Conservation (phyloP, 2,329 filamentous ascomycete genomes). For the Massarina eburnea region DNA sequence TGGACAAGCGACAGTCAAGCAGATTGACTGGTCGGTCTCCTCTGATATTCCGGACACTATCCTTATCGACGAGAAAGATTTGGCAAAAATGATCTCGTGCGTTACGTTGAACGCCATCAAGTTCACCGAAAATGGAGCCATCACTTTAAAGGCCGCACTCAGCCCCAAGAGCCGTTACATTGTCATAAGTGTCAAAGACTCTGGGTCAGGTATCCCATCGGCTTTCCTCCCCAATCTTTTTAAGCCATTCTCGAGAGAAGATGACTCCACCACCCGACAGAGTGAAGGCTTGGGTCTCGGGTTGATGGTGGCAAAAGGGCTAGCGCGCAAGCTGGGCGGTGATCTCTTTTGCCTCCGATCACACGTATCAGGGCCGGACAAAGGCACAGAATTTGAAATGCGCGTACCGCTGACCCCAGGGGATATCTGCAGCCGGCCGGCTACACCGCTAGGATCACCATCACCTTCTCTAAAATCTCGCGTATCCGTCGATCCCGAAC, state of each 20-base stretch:
- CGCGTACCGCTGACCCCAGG: conserved; percentile 61
- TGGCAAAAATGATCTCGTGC: conserved; percentile 65
- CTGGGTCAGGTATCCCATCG: conserved; percentile 67
- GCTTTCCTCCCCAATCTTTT: conserved; percentile 68
- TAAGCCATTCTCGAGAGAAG: conserved; percentile 69
- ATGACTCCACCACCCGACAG: conserved; percentile 66
- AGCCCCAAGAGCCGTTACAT: conserved; percentile 57
- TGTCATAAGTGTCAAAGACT: conserved; percentile 65
- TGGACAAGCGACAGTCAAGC: conserved; percentile 49
- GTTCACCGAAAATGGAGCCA: conserved; percentile 66
- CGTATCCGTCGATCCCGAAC: conserved; percentile 33
- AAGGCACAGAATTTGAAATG: conserved; percentile 70
- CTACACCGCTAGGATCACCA: conserved; percentile 53
- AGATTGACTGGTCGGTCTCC: conserved; percentile 54
- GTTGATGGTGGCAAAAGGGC: conserved; percentile 70
- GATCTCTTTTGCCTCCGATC: conserved; percentile 67
- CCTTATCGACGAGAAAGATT: conserved; percentile 63
- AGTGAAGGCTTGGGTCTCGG: conserved; percentile 71
- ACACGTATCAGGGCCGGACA: conserved; percentile 60
- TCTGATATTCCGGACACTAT: conserved; percentile 56
- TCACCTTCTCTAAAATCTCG: conserved; percentile 39
- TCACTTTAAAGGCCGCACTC: conserved; percentile 58
- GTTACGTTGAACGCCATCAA: conserved; percentile 69
- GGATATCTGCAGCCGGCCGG: conserved; percentile 52
- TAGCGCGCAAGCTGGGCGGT: conserved; percentile 68